Base-by-base conservation (phyloP, 345 rosid species). In the Boechera stricta region DNA sequence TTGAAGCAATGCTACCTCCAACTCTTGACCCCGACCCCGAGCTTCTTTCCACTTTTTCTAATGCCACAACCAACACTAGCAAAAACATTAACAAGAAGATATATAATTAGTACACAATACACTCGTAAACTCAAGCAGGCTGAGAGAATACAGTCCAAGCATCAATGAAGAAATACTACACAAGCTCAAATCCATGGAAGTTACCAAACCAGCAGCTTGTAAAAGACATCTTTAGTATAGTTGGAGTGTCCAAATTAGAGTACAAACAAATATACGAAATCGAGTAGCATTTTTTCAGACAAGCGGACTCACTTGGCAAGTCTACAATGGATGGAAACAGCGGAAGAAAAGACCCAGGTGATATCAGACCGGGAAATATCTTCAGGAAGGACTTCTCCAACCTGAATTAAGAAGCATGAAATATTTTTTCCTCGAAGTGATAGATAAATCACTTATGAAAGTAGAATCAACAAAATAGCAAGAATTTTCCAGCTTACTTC, bases 301-400 rank as follows among this genome's bases (percentile, higher is more conserved):
- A 54, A 44, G 57, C 28, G 51, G 78, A 81, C 87, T 85, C 76
- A 94, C 98, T 82, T 75, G 99, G 99, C 83, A 95, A 85, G 79
- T 95, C 98, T 75, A 92, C 48, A 64, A 95, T 72, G 79, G 98
- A 89, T 71, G 95, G 89, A 86, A 92, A 90, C 8, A 92, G 82
- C 31, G 97, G 98, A 77, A 95, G 98, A 85, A 95, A 92, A 70
- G 98, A 95, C 4, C 94, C 98, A 56, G 92, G 84, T 54, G 99
- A 91, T 52, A 89, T 87, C 79, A 92, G 51, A 71, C 85, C 94
- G 1, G 93, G 98, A 80, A 90, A 89, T 77, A 89, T 73, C 85
- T 84, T 84, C 77, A 85, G 77, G 81, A 95, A 92, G 38, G 87
- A 80, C 81, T 85, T 92, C 70, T 89, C 92, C 78, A 89, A 84